Evolutionary conservation across 352 stramenopile genomes (phyloP), one percentile per base, ranked within the genome.

Genomic region (Phytophthora macrochlamydospora): DNA sequence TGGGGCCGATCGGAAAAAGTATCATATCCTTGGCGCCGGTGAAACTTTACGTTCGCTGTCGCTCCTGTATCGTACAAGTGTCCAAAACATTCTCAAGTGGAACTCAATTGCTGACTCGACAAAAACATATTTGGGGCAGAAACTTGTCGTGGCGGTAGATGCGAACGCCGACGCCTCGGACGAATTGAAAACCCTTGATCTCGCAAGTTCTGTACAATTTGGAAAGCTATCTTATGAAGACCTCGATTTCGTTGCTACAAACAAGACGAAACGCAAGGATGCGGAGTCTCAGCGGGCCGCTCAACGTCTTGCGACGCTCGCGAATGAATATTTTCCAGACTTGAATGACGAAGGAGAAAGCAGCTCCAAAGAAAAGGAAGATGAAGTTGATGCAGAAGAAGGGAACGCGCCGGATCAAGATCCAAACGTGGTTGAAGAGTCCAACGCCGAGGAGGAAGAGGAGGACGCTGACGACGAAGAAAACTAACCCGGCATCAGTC

Each of bases 61-160:
- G 48, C 71, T 94, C 31, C 86, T 86, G 56, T 94, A 94, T n/a
- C 86, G 76, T 37, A 83, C 83, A 3, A 94, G 83, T 12, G 85
- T 88, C 24, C 67, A 90, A 9, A 78, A 89, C 14, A 37, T 94
- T 28, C 73, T 92, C 5, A 53, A 74, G 29, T 93, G 86, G 86
- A 94, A 94, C 56, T 74, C 76, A 2, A 64, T 94, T 4, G 59
- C 78, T 0, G 83, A 94, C 50, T 89, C 82, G 30, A 89, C 77
- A 28, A 88, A 92, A 40, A 69, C 80, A 33, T 93, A 94, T 51
- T 51, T 92, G 12, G 86, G 86, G 4, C 86, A 94, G 54, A 92
- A 94, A 42, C 72, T 93, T 4, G 62, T 91, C 13, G 86, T 94
- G 0, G 78, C 83, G 32, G 73, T 93, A 6, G 75, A 78, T 12